Conservation (phyloP, 345 rosid genomes). For the Carallia pectinifolia region DNA sequence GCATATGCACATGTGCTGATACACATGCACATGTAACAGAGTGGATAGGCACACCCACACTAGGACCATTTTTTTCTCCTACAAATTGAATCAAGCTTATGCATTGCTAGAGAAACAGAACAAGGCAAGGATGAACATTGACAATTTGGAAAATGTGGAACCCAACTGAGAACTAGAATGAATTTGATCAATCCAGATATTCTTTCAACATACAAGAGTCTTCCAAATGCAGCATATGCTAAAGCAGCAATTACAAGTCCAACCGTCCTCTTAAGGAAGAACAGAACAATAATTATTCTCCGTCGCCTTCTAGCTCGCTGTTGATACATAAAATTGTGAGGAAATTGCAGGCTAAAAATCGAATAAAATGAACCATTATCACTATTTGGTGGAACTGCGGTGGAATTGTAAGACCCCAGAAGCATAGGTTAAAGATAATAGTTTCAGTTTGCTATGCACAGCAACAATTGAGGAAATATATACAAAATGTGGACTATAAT, state of each 20-base stretch:
- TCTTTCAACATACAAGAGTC: not conserved
- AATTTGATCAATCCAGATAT: slow-evolving; percentile 5
- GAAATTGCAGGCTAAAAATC: slow-evolving; percentile 11
- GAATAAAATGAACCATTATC: not conserved
- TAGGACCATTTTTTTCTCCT: not conserved
- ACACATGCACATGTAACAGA: not conserved
- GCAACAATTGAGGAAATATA: no score
- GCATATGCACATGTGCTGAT: no score
- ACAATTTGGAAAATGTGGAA: not conserved
- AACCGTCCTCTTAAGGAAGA: not conserved
- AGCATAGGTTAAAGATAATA: no score
- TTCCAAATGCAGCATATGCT: not conserved
- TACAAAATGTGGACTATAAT: no score
- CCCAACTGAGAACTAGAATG: not conserved
- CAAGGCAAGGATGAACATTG: not conserved
- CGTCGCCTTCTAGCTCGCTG: not conserved
- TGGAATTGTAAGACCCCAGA: slow-evolving; percentile 1
- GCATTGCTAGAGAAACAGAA: not conserved
- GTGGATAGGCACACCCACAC: not conserved
- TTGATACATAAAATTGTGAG: not conserved
- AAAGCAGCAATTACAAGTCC: not conserved
- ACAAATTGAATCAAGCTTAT: not conserved
- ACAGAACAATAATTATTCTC: not conserved
- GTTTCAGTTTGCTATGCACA: no score
- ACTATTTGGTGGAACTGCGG: not conserved